Conservation (phyloP, 352 stramenopile genomes). For the Globisporangium sylvaticum region DNA sequence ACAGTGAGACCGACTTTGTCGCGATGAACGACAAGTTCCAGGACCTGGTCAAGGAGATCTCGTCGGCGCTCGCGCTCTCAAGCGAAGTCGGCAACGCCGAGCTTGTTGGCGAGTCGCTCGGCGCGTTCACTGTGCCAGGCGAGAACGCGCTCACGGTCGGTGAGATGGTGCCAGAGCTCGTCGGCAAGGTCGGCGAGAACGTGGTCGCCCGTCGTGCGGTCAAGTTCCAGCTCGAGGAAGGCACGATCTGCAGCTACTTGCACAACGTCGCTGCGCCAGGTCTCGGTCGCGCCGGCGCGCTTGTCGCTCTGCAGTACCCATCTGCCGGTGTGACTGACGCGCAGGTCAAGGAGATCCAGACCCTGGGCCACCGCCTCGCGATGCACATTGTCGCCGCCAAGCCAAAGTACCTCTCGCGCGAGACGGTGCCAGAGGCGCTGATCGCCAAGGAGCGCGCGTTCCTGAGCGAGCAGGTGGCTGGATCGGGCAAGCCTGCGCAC, state of each 20-base stretch:
- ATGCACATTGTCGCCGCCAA: slow-evolving; percentile 96
- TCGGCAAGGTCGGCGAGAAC: slow-evolving; percentile 87
- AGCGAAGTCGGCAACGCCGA: slow-evolving; percentile 13
- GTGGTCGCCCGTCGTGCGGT: slow-evolving; percentile 71
- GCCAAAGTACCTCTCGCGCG: slow-evolving; percentile 87
- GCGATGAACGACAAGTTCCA: slow-evolving; percentile 92
- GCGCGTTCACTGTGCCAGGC: slow-evolving; percentile 44
- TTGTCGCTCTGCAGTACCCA: slow-evolving; percentile 88
- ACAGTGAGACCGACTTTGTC: slow-evolving; percentile 95
- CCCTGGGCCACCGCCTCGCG: slow-evolving; percentile 89
- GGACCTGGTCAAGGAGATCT: slow-evolving; percentile 55
- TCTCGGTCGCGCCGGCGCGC: slow-evolving; percentile 76
- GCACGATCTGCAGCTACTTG: slow-evolving; percentile 82
- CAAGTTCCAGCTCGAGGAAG: slow-evolving; percentile 61
- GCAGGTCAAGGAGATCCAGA: slow-evolving; percentile 53
- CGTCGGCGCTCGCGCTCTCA: slow-evolving; percentile 34
- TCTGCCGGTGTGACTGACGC: slow-evolving; percentile 39
- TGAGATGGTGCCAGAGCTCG: slow-evolving; percentile 69
- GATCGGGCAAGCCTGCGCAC: slow-evolving; percentile 85
- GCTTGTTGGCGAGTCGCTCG: slow-evolving; percentile 41
- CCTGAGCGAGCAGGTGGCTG: slow-evolving; percentile 85
- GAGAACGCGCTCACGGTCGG: slow-evolving; percentile 38
- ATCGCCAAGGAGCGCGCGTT: slow-evolving; percentile 91
- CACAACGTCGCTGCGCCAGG: slow-evolving; percentile 73
- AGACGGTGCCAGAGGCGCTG: slow-evolving; percentile 77